These are phyloP conservation scores for Ocimum tenuiflorum DNA, from an alignment of 257 asterid genomes.

Conservation along the genomic window DNA sequence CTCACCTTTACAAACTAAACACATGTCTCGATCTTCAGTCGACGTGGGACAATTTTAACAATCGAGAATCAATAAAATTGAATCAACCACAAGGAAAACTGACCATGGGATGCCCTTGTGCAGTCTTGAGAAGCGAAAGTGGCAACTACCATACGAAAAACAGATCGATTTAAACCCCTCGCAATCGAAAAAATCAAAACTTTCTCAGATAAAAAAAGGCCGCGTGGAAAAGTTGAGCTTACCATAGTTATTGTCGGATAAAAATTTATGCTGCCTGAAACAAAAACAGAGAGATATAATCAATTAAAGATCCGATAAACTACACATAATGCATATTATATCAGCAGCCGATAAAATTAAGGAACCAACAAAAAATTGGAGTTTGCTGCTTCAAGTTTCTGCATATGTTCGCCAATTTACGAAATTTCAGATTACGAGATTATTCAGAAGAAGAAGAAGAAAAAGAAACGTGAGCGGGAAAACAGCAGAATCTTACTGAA, in stretches of 20 bases:
- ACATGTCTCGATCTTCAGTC: too few species aligned
- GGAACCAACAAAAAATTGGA: neutral
- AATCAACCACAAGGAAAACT: neutral
- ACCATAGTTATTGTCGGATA: neutral
- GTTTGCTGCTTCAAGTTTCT: neutral
- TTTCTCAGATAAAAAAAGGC: neutral
- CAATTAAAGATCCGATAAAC: neutral
- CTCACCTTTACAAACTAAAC: too few species aligned
- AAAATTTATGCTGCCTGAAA: neutral
- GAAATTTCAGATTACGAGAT: neutral
- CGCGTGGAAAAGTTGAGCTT: neutral
- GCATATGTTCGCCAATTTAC: neutral
- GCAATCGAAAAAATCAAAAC: neutral
- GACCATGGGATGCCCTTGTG: conserved; percentile 77
- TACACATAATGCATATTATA: neutral
- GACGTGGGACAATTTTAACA: too few species aligned
- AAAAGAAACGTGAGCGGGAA: too few species aligned
- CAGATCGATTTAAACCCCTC: neutral
- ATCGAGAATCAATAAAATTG: neutral
- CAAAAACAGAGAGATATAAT: neutral
- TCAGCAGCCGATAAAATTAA: neutral
- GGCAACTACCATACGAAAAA: conserved; percentile 35
- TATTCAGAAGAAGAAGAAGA: neutral
- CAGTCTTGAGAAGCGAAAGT: conserved; percentile 63
- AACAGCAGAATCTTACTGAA: neutral